Conservation (phyloP, 2,329 filamentous ascomycete genomes). For the Alternaria gaisen region DNA sequence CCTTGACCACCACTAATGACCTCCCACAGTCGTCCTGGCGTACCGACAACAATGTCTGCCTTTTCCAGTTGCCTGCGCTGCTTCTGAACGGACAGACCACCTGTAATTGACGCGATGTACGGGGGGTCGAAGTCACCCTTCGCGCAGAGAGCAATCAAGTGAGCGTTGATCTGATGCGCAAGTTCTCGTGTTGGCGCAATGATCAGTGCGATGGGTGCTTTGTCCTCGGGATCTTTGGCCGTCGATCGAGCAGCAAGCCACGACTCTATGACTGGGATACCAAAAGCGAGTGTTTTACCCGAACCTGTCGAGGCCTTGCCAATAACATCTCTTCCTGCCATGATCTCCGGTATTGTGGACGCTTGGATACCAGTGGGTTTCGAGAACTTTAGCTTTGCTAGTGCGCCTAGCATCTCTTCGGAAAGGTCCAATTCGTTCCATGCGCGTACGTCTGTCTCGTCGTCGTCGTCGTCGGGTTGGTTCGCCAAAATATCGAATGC, state of each 20-base stretch:
- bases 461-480: conserved; percentile 61
- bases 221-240: conserved; percentile 40
- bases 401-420: conserved; percentile 72
- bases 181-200: conserved; percentile 92
- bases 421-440: conserved; percentile 83
- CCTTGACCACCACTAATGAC: conserved; percentile 80
- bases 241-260: conserved; percentile 66
- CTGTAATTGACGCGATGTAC: conserved; percentile 83
- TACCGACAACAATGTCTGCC: conserved; percentile 92
- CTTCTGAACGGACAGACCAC: conserved; percentile 92
- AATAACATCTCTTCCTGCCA: conserved; percentile 87
- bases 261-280: conserved; percentile 87
- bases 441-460: conserved; percentile 75
- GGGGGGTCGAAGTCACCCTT: conserved; percentile 68
- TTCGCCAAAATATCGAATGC: conserved; percentile 66
- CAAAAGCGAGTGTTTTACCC: conserved; percentile 95
- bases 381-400: conserved; percentile 81
- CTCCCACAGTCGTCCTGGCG: conserved; percentile 93
- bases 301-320: conserved; percentile 97
- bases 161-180: conserved; percentile 87
- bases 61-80: conserved; percentile 84
- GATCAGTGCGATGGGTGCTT: conserved; percentile 70
- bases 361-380: conserved; percentile 85
- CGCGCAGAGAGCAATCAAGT: conserved; percentile 78
- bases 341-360: conserved; percentile 80